Evolutionary conservation across 1,139 yeast species (phyloP).

Genomic region (Geotrichum siamense): DNA sequence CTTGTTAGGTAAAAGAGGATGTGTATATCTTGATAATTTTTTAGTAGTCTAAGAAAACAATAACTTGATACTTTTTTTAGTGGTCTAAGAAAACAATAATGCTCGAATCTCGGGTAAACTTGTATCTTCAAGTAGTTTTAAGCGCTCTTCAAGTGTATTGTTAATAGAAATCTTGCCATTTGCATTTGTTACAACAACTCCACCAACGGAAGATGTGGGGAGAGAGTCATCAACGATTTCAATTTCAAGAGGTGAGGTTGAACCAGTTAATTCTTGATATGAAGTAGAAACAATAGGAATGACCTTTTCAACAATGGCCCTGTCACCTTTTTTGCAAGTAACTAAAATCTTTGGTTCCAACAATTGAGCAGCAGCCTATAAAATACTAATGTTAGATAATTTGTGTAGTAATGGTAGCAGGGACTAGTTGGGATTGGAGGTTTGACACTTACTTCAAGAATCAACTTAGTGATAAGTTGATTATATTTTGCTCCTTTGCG

Average conservation of each 20-base stretch:
- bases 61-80: too few species aligned
- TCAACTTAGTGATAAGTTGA: slow-evolving; percentile 64
- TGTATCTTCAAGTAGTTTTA: slow-evolving; percentile 69
- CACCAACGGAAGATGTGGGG: slow-evolving; percentile 67
- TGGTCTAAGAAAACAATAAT: slow-evolving; percentile 5
- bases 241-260: slow-evolving; percentile 24
- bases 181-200: slow-evolving; percentile 63
- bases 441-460: slow-evolving; percentile 52
- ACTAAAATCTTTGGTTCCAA: slow-evolving; percentile 67
- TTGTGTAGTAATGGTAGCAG: too few species aligned
- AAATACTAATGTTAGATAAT: not conserved
- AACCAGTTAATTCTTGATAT: slow-evolving; percentile 46
- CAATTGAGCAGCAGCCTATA: slow-evolving; percentile 42
- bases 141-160: slow-evolving; percentile 92
- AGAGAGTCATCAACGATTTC: slow-evolving; percentile 49
- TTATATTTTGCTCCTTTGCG: slow-evolving; percentile 52
- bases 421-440: not conserved
- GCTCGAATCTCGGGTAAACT: slow-evolving; percentile 77
- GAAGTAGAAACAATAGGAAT: slow-evolving; percentile 54
- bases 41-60: too few species aligned
- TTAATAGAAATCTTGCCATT: slow-evolving; percentile 80
- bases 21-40: too few species aligned
- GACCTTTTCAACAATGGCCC: slow-evolving; percentile 55
- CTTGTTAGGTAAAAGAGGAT: too few species aligned
- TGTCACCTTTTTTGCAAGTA: slow-evolving; percentile 15